Percentiles rank a stretch among this genome's conserved stretches.
phyloP scores from a whole-genome alignment of 139 green algal genomes.

The Marvania coccoides region DNA sequence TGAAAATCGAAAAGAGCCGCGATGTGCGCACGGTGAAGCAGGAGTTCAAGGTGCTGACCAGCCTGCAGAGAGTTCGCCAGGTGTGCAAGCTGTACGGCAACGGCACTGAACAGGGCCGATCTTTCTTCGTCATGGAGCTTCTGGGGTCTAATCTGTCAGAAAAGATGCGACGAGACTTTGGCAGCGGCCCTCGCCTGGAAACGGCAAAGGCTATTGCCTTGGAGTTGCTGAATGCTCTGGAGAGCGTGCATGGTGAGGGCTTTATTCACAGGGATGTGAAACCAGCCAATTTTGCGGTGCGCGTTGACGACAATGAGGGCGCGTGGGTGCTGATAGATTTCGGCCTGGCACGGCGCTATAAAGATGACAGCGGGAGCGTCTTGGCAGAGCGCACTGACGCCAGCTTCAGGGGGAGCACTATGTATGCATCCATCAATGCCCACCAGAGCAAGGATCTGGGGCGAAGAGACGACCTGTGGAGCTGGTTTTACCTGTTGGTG shows the following conservation, averaged over 20 bases:
- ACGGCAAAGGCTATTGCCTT: conserved; percentile 14
- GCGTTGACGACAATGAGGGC: neutral
- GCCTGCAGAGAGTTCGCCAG: conserved; percentile 22
- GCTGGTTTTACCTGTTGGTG: conserved; percentile 77
- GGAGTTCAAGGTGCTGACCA: conserved; percentile 44
- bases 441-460: conserved; percentile 52
- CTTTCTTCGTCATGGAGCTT: conserved; percentile 79
- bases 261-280: conserved; percentile 80
- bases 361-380: conserved; percentile 23
- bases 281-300: conserved; percentile 70
- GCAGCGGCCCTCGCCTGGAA: conserved; percentile 24
- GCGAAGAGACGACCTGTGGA: conserved; percentile 85
- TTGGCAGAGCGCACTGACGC: conserved; percentile 42
- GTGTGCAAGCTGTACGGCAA: conserved; percentile 28
- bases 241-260: conserved; percentile 51
- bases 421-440: conserved; percentile 68
- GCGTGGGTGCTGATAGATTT: conserved; percentile 68
- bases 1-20: conserved; percentile 53
- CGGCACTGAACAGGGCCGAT: conserved; percentile 42
- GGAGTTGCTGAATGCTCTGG: conserved; percentile 43
- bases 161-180: conserved; percentile 17
- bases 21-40: conserved; percentile 43
- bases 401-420: conserved; percentile 68
- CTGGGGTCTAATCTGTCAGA: conserved; percentile 67
- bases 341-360: conserved; percentile 55